phyloP scores from a whole-genome alignment of 2,329 filamentous ascomycete species.

The Setomelanomma holmii region DNA sequence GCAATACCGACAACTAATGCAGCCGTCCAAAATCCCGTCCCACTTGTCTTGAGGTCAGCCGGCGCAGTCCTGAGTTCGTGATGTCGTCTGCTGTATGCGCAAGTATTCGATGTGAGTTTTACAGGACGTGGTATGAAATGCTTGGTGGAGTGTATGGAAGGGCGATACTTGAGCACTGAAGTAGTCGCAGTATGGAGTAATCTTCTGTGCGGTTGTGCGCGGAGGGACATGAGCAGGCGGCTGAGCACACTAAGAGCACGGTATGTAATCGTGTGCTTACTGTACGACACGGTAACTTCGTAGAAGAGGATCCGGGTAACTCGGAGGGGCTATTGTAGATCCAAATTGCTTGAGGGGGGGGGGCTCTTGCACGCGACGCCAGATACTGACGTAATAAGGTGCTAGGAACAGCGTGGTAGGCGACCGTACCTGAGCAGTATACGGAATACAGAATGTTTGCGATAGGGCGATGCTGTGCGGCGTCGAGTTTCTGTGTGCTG shows the following conservation, averaged over 20 bases:
- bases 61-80: conserved; percentile 6
- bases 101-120: conserved; percentile 12
- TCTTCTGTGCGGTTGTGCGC: conserved; percentile 27
- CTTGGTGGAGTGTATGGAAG: conserved; percentile 12
- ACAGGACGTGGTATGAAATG: conserved; percentile 20
- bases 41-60: conserved; percentile 29
- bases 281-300: background rate
- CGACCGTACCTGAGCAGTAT: background rate
- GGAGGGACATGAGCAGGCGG: conserved; percentile 33
- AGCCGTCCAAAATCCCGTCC: conserved; percentile 31
- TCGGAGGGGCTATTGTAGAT: conserved; percentile 4
- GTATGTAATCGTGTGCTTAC: conserved; percentile 2
- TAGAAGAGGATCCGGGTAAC: conserved; percentile 1
- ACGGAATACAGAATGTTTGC: background rate
- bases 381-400: background rate
- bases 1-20: conserved; percentile 40
- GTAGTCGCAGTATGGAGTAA: conserved; percentile 13
- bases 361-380: background rate
- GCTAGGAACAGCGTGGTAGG: background rate
- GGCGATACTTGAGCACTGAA: conserved; percentile 14
- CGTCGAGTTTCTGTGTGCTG: background rate
- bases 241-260: conserved; percentile 5
- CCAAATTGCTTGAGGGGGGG: background rate
- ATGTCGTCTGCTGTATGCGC: conserved; percentile 16
- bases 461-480: background rate